Percentiles rank a stretch among this genome's conserved stretches.
These are phyloP conservation scores for Candida michaelii DNA, from an alignment of 805 yeast species.

Conservation along the genomic window DNA sequence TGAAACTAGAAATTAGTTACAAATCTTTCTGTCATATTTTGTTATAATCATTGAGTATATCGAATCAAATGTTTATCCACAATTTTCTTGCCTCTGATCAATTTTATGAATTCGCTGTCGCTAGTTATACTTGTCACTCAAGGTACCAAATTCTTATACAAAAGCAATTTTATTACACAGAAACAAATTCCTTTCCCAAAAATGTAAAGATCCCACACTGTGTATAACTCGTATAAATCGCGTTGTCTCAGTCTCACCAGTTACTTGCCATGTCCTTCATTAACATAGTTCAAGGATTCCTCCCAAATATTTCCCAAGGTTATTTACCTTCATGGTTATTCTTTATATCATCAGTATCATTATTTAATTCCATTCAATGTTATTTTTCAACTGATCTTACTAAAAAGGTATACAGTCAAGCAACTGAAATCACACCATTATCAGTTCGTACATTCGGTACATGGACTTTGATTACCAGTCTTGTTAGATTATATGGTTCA, in stretches of 20 bases:
- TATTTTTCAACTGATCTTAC: constrained; percentile 75
- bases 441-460: constrained; percentile 98
- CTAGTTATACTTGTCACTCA: too few relatives aligned
- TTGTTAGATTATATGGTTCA: constrained; percentile 86
- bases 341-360: constrained; percentile 78
- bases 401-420: constrained; percentile 62
- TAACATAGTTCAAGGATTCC: not conserved
- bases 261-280: not conserved
- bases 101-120: too few relatives aligned
- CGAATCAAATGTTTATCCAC: not conserved
- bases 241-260: constrained; percentile 14
- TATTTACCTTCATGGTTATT: constrained; percentile 39
- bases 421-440: constrained; percentile 45
- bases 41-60: constrained; percentile 2
- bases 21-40: too few relatives aligned
- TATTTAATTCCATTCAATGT: constrained; percentile 86
- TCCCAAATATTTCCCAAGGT: constrained; percentile 17
- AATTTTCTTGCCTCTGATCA: too few relatives aligned
- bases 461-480: constrained; percentile 87
- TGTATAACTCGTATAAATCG: too few relatives aligned
- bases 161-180: too few relatives aligned
- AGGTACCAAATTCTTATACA: too few relatives aligned
- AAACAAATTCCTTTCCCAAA: too few relatives aligned
- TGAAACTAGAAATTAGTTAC: too few relatives aligned
- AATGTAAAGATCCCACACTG: too few relatives aligned